Conservation (phyloP, 306 rosid species). For the Glycine latifolia region DNA sequence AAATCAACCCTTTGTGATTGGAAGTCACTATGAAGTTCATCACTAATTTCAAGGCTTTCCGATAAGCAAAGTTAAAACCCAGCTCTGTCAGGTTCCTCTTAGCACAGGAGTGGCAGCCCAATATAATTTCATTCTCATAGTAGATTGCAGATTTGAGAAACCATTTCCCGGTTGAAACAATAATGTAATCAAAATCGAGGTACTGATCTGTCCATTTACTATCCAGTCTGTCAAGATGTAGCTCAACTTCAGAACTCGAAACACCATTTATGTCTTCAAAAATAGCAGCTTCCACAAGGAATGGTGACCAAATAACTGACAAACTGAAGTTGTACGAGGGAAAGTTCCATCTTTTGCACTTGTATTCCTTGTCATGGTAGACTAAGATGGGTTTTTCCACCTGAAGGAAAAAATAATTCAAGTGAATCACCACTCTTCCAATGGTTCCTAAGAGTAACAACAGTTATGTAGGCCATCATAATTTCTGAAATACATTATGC, state of each 20-base stretch:
- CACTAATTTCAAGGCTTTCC: slow-evolving; percentile 71
- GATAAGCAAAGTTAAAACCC: slow-evolving; percentile 86
- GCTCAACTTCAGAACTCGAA: slow-evolving; percentile 88
- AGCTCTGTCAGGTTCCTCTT: slow-evolving; percentile 70
- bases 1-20: slow-evolving; percentile 76
- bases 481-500: slow-evolving; percentile 16
- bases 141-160: slow-evolving; percentile 89
- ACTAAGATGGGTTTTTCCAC: slow-evolving; percentile 73
- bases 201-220: slow-evolving; percentile 69
- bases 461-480: slow-evolving; percentile 26
- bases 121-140: slow-evolving; percentile 68
- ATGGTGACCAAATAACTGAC: slow-evolving; percentile 88
- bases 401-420: slow-evolving; percentile 57
- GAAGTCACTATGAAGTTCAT: slow-evolving; percentile 69
- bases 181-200: slow-evolving; percentile 70
- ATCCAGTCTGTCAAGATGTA: slow-evolving; percentile 77
- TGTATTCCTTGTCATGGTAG: slow-evolving; percentile 87
- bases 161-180: slow-evolving; percentile 94
- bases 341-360: slow-evolving; percentile 79
- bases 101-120: slow-evolving; percentile 90
- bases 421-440: slow-evolving; percentile 36
- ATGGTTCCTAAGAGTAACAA: background rate
- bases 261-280: slow-evolving; percentile 91
- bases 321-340: slow-evolving; percentile 70
- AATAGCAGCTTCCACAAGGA: slow-evolving; percentile 83